Evolutionary conservation across 179 eudicot genomes (phyloP).

Genomic region (Silene noctiflora): DNA sequence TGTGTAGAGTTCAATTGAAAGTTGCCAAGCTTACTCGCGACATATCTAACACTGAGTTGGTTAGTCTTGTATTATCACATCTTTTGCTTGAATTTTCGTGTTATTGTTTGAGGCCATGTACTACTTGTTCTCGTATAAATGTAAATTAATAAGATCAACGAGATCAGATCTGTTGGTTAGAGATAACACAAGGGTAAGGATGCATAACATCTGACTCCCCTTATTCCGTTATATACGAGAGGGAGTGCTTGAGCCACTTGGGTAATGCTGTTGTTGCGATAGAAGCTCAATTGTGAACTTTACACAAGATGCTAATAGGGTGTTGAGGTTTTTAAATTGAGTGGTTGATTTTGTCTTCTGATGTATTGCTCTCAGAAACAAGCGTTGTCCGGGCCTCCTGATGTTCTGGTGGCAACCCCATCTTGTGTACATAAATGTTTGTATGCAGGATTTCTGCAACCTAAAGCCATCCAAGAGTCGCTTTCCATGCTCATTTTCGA

Average conservation of each 20-base stretch:
- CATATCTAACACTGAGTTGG: constrained; percentile 69
- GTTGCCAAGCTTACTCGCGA: constrained; percentile 59
- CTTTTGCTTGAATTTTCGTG: background rate
- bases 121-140: too few species aligned
- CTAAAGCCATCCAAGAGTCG: constrained; percentile 68
- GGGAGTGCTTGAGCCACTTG: background rate
- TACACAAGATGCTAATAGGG: background rate
- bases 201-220: too few species aligned
- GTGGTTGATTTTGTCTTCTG: constrained; percentile 1
- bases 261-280: background rate
- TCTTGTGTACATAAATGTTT: constrained; percentile 73
- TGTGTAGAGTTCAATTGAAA: constrained; percentile 75
- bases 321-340: background rate
- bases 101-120: background rate
- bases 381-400: constrained; percentile 75
- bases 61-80: constrained; percentile 33
- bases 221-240: too few species aligned
- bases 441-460: constrained; percentile 48
- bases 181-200: too few species aligned
- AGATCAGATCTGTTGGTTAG: too few species aligned
- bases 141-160: too few species aligned
- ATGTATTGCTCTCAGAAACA: constrained; percentile 41
- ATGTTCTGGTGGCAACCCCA: constrained; percentile 84
- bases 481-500: constrained; percentile 83
- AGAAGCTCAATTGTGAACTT: background rate